Percentiles rank a stretch among this genome's conserved stretches.
These are phyloP conservation scores for Immersiella caudata DNA, from an alignment of 495 filamentous ascomycete genomes.

Conservation along the genomic window DNA sequence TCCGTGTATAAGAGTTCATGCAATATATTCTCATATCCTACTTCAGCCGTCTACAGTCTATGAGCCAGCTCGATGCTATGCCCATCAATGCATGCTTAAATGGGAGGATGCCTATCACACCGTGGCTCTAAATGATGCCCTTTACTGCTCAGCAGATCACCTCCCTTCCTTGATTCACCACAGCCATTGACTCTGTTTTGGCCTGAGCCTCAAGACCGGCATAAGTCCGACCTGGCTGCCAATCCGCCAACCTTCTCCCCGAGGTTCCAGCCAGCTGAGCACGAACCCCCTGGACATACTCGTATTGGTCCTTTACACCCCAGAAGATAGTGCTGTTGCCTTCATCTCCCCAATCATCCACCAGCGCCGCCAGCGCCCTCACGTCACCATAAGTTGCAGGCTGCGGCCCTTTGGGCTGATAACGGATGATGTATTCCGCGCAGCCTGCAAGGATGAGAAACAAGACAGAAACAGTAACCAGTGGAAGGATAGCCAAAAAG, in stretches of 20 bases:
- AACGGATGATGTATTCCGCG: background rate
- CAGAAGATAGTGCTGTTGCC: background rate
- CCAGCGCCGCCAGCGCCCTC: background rate
- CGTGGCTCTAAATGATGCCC: too few species aligned
- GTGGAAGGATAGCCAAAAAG: background rate
- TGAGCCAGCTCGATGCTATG: too few species aligned
- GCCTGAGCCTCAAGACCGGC: background rate
- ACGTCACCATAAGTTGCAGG: conserved; percentile 12
- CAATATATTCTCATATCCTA: too few species aligned
- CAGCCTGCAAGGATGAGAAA: background rate
- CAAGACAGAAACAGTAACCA: background rate
- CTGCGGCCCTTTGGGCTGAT: background rate
- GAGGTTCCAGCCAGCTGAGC: background rate
- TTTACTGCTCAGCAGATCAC: too few species aligned
- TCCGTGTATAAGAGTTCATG: too few species aligned
- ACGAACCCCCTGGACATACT: background rate
- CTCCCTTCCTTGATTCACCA: background rate
- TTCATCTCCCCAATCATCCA: conserved; percentile 13
- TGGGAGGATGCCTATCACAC: too few species aligned
- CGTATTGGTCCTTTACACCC: background rate
- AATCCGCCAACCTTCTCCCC: conserved; percentile 9
- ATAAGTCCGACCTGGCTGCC: background rate
- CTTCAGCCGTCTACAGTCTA: too few species aligned
- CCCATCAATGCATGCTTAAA: too few species aligned
- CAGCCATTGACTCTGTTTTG: background rate